Conservation (phyloP, 495 filamentous ascomycete species). For the Hyaloscypha finlandica region DNA sequence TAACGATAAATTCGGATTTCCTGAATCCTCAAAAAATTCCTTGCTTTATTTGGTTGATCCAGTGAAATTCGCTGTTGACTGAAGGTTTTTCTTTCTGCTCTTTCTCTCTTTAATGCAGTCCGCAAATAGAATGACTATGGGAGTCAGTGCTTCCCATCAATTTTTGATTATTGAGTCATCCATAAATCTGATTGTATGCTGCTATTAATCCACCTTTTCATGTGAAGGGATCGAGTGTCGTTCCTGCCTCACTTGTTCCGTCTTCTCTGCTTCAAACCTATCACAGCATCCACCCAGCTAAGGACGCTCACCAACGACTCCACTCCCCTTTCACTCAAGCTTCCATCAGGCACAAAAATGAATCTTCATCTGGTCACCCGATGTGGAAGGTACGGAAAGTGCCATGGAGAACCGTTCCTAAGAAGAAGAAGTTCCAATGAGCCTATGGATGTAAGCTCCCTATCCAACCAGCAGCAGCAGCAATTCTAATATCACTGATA, state of each 20-base stretch:
- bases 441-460: conserved; percentile 10
- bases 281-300: too few relatives aligned
- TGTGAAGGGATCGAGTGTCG: too few relatives aligned
- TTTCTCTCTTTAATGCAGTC: neutral
- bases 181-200: neutral
- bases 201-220: too few relatives aligned
- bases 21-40: neutral
- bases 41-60: neutral
- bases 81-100: neutral
- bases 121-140: neutral
- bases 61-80: neutral
- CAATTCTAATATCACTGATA: neutral
- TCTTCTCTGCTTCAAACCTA: too few relatives aligned
- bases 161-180: neutral
- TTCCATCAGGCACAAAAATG: neutral
- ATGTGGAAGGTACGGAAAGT: conserved; percentile 7
- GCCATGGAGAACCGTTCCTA: conserved; percentile 6
- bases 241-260: too few relatives aligned
- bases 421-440: conserved; percentile 2
- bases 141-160: neutral
- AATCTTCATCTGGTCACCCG: conserved; percentile 2
- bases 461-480: neutral
- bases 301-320: neutral
- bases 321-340: neutral
- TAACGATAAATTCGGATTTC: neutral